Evolutionary conservation across 768 basidiomycete species (phyloP).

Genomic region (Leccinum sublutescens): DNA sequence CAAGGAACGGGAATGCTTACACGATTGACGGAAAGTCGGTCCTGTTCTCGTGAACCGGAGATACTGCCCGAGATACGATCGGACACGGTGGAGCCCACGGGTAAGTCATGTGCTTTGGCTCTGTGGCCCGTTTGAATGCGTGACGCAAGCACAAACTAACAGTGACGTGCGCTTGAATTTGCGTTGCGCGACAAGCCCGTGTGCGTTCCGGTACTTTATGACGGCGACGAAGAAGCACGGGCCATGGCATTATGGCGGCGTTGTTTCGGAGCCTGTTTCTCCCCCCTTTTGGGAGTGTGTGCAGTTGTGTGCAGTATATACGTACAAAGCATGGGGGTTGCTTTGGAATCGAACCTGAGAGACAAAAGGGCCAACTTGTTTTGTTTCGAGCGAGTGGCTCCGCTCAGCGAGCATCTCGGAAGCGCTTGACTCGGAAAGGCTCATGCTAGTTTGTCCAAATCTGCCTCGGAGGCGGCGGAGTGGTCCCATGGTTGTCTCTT

Average conservation of each 20-base stretch:
- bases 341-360: not conserved
- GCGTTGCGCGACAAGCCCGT: not conserved
- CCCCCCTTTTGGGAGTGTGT: not conserved
- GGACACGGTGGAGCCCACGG: not conserved
- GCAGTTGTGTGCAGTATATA: not conserved
- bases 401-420: not conserved
- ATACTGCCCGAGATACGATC: conserved; percentile 11
- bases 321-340: conserved; percentile 1
- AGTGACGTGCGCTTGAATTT: not conserved
- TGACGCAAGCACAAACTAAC: not conserved
- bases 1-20: not conserved
- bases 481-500: not conserved
- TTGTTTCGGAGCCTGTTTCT: not conserved
- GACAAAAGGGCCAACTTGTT: not conserved
- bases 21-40: not conserved
- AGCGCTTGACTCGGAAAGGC: not conserved
- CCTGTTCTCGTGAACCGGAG: not conserved
- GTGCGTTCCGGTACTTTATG: not conserved
- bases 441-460: not conserved
- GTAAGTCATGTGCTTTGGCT: not conserved
- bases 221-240: not conserved
- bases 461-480: not conserved
- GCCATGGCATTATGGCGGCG: not conserved
- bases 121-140: not conserved
- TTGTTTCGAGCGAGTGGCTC: not conserved